A percentile compares a stretch with the other conserved stretches of the same genome.
phyloP scores from a whole-genome alignment of 768 basidiomycete species.

The Kwoniella sp. region DNA sequence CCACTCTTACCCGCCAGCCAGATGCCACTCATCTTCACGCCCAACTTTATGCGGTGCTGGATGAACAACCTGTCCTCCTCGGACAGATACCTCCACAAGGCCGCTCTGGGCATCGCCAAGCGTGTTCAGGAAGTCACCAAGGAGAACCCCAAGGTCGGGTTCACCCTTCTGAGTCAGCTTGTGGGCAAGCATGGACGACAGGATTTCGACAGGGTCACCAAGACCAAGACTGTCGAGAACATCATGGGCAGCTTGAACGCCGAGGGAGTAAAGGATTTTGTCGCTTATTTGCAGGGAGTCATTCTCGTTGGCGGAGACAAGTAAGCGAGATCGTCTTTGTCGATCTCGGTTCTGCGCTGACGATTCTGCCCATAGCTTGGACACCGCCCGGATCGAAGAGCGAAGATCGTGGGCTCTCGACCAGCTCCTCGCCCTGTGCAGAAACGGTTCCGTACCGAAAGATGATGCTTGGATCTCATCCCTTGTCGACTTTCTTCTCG shows the following conservation, averaged over 20 bases:
- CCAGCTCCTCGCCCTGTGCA: conserved; percentile 75
- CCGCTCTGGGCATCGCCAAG: conserved; percentile 76
- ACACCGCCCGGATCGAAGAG: conserved; percentile 50
- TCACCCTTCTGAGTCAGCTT: conserved; percentile 80
- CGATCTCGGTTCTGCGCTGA: not conserved
- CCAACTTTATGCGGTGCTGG: conserved; percentile 95
- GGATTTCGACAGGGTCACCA: conserved; percentile 89
- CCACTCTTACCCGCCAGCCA: conserved; percentile 67
- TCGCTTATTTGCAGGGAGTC: conserved; percentile 69
- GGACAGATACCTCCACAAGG: conserved; percentile 87
- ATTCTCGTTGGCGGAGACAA: conserved; percentile 59
- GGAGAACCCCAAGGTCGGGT: conserved; percentile 75
- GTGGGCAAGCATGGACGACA: conserved; percentile 78
- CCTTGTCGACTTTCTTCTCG: conserved; percentile 77
- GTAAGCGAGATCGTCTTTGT: conserved; percentile 39
- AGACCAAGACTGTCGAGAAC: conserved; percentile 86
- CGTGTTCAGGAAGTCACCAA: conserved; percentile 76
- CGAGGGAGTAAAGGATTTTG: conserved; percentile 75
- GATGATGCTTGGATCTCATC: conserved; percentile 74
- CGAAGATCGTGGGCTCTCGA: conserved; percentile 82
- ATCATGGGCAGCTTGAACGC: conserved; percentile 74
- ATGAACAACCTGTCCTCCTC: conserved; percentile 88
- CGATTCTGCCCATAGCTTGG: conserved; percentile 29
- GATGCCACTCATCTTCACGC: conserved; percentile 85
- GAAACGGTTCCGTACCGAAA: conserved; percentile 75